Conservation (phyloP, 2,329 filamentous ascomycete species). For the Apiospora phragmitis region DNA sequence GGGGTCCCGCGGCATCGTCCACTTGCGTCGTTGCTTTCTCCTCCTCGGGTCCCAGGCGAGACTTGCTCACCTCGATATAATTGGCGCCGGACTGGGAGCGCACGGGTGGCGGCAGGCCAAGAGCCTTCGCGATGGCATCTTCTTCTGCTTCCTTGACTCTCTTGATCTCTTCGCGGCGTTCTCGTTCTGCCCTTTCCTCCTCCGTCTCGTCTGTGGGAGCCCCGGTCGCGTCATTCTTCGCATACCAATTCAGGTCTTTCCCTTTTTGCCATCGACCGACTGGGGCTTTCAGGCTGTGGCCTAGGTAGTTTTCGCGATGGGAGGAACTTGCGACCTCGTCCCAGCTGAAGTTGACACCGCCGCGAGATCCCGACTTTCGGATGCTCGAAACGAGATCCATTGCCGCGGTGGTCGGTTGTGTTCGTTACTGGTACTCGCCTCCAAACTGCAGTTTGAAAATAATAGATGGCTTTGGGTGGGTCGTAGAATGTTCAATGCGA, state of each 20-base stretch:
- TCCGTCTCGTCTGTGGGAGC: conserved; percentile 55
- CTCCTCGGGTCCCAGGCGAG: conserved; percentile 32
- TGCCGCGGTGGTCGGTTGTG: conserved; percentile 5
- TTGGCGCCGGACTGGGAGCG: conserved; percentile 64
- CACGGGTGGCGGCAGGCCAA: conserved; percentile 74
- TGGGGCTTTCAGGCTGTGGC: conserved; percentile 88
- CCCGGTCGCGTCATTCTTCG: conserved; percentile 50
- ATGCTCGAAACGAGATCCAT: conserved; percentile 96
- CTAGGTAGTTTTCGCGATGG: conserved; percentile 88
- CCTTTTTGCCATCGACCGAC: conserved; percentile 91
- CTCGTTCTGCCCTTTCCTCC: conserved; percentile 58
- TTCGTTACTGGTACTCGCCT: neutral
- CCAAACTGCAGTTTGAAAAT: neutral
- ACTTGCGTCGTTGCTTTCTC: conserved; percentile 20
- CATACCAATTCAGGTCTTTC: conserved; percentile 66
- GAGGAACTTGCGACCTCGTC: conserved; percentile 84
- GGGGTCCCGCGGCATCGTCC: conserved; percentile 18
- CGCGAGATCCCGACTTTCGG: conserved; percentile 86
- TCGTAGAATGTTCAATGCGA: neutral
- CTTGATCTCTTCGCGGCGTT: conserved; percentile 75
- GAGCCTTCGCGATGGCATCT: conserved; percentile 79
- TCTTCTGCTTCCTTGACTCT: conserved; percentile 89
- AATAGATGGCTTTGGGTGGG: neutral
- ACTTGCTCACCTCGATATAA: conserved; percentile 58
- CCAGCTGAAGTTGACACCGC: conserved; percentile 96